phyloP scores from a whole-genome alignment of 208 protist species.

The Naegleria fowleri region DNA sequence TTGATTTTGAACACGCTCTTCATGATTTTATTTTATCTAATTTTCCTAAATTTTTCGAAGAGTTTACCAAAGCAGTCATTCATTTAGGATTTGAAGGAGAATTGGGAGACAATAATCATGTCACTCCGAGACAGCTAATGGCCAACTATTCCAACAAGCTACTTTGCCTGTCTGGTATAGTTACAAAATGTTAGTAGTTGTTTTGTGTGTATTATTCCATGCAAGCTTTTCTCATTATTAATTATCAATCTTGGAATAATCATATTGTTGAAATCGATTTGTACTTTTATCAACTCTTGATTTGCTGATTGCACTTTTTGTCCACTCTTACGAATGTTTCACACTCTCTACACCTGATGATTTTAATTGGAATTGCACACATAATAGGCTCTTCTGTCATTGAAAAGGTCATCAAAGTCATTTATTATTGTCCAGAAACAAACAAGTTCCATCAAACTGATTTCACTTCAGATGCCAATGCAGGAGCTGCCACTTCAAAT shows the following conservation, averaged over 20 bases:
- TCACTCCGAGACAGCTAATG: slow-evolving; percentile 86
- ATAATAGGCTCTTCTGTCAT: slow-evolving; percentile 53
- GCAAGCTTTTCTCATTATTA: no score
- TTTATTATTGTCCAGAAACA: slow-evolving; percentile 91
- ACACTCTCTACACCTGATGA: neutral
- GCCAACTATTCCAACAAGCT: slow-evolving; percentile 82
- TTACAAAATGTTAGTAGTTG: slow-evolving; percentile 57
- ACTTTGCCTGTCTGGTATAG: slow-evolving; percentile 93
- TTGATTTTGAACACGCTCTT: slow-evolving; percentile 78
- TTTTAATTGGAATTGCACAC: no score
- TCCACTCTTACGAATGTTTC: neutral
- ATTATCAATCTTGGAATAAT: no score
- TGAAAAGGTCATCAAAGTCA: slow-evolving; percentile 75
- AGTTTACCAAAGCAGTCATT: slow-evolving; percentile 62
- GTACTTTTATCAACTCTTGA: no score
- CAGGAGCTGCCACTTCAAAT: slow-evolving; percentile 59
- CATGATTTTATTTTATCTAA: slow-evolving; percentile 70
- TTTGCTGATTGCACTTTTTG: no score
- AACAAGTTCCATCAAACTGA: slow-evolving; percentile 71
- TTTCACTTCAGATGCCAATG: slow-evolving; percentile 83
- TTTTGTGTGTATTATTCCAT: neutral
- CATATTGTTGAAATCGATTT: no score
- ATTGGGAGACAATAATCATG: slow-evolving; percentile 72
- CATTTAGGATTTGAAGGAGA: slow-evolving; percentile 85
- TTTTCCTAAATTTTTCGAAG: slow-evolving; percentile 70